These are phyloP conservation scores for Ensete ventricosum DNA, from an alignment of 176 grass and related monocot species.

Conservation along the genomic window DNA sequence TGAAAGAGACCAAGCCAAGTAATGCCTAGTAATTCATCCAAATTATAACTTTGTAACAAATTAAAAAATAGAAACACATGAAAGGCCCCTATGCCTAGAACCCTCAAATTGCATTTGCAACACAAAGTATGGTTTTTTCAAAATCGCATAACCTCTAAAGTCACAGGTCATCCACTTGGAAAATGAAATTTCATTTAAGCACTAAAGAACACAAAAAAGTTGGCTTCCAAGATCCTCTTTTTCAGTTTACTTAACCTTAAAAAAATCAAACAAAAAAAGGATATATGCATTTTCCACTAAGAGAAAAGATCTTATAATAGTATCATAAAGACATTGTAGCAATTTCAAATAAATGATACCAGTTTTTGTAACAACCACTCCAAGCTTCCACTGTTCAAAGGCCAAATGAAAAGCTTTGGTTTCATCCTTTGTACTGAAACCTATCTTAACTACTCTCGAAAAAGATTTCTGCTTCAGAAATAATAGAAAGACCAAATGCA, in stretches of 20 bases:
- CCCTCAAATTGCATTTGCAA: no score
- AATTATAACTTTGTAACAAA: no score
- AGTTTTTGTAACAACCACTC: slow-evolving; percentile 35
- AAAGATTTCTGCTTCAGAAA: slow-evolving; percentile 63
- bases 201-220: no score
- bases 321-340: slow-evolving; percentile 13
- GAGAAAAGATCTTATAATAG: slow-evolving; percentile 9
- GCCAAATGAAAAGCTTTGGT: slow-evolving; percentile 68
- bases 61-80: no score
- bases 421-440: slow-evolving; percentile 83
- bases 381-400: slow-evolving; percentile 83
- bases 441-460: slow-evolving; percentile 88
- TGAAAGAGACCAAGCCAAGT: no score
- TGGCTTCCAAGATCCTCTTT: no score
- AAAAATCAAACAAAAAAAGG: neutral
- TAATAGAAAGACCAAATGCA: slow-evolving; percentile 24
- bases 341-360: slow-evolving; percentile 47
- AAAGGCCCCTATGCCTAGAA: no score
- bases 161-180: no score
- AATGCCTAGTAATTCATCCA: no score
- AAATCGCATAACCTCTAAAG: no score
- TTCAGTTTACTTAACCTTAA: neutral
- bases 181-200: no score
- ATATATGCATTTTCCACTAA: neutral
- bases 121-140: no score